phyloP scores from a whole-genome alignment of 192 early-diverging fungal genomes.

The Backusella liffmaniae region DNA sequence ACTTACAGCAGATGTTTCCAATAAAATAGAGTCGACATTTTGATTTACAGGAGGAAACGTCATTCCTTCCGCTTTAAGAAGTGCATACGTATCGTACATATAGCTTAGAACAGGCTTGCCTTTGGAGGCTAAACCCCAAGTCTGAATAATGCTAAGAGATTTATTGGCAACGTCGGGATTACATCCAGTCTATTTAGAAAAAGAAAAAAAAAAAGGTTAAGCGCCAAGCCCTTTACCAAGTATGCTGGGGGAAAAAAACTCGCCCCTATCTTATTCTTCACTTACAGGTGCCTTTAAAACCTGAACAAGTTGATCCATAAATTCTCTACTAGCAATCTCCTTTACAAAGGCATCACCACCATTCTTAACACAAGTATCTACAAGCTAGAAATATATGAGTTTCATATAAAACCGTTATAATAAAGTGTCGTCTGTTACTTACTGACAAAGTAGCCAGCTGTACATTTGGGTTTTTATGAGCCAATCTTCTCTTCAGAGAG shows the following conservation, averaged over 20 bases:
- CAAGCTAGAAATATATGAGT: constrained; percentile 48
- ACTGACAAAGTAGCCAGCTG: constrained; percentile 84
- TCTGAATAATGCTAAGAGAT: constrained; percentile 78
- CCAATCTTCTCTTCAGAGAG: constrained; percentile 76
- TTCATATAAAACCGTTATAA: background rate
- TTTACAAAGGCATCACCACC: constrained; percentile 82
- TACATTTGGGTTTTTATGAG: constrained; percentile 94
- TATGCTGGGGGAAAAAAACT: too few species aligned
- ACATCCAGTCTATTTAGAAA: constrained; percentile 45
- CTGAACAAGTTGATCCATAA: constrained; percentile 80
- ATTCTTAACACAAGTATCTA: constrained; percentile 96
- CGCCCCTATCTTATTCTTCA: background rate
- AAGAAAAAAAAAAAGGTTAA: background rate
- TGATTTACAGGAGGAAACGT: constrained; percentile 71
- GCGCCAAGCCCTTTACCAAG: too few species aligned
- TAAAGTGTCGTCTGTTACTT: constrained; percentile 11
- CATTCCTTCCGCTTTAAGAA: constrained; percentile 76
- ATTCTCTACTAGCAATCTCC: constrained; percentile 86
- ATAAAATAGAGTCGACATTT: constrained; percentile 60
- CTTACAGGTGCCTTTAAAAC: constrained; percentile 59
- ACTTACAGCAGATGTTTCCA: constrained; percentile 85
- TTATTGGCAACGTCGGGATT: constrained; percentile 79
- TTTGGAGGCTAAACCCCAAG: constrained; percentile 85
- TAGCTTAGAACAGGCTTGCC: constrained; percentile 78
- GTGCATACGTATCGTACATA: constrained; percentile 76